Conservation (phyloP, 768 basidiomycete genomes). For the Jaapia argillacea region DNA sequence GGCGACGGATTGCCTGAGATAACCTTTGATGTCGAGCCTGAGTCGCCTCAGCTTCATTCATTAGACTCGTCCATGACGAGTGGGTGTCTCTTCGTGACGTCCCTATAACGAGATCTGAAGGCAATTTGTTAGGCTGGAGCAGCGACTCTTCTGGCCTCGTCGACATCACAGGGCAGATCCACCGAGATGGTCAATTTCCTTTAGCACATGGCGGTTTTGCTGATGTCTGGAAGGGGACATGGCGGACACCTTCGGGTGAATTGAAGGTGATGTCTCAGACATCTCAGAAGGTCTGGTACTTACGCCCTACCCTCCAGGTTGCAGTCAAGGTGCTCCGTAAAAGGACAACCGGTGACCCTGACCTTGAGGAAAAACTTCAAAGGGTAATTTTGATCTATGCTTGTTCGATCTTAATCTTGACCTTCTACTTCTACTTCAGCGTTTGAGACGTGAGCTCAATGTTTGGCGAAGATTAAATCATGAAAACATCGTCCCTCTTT, state of each 20-base stretch:
- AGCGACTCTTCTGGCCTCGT: too few species aligned
- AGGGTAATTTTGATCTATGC: neutral
- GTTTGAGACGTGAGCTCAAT: neutral
- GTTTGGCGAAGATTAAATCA: slow-evolving; percentile 14
- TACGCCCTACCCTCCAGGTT: neutral
- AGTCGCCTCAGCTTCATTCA: too few species aligned
- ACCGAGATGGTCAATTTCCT: neutral
- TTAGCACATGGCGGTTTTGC: neutral
- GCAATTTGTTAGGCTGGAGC: too few species aligned
- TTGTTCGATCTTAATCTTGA: neutral
- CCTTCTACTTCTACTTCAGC: neutral
- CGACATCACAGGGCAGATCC: neutral
- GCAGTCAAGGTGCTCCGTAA: neutral
- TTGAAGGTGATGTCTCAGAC: neutral
- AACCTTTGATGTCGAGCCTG: too few species aligned
- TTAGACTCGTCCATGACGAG: too few species aligned
- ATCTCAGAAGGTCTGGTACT: neutral
- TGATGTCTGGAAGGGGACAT: neutral
- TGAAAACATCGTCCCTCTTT: slow-evolving; percentile 17
- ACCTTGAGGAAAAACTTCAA: neutral
- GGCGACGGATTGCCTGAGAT: too few species aligned
- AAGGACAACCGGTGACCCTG: neutral
- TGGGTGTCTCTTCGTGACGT: too few species aligned
- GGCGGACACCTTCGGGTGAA: neutral
- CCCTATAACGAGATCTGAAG: too few species aligned